Evolutionary conservation across 805 yeast species (phyloP).

Genomic region (Candida vaughaniae): DNA sequence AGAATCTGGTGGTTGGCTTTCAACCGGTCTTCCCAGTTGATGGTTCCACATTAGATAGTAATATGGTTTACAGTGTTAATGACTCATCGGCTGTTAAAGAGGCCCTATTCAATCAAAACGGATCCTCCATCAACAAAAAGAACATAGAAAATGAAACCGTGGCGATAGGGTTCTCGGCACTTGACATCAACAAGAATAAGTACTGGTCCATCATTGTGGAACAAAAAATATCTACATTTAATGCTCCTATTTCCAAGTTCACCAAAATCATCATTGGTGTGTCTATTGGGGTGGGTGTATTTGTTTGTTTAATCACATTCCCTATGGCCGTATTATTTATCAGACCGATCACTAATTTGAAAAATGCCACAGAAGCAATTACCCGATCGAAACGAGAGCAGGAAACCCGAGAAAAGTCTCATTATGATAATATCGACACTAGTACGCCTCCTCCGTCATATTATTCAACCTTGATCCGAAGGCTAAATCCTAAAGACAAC

Average conservation of each 20-base stretch:
- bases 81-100: slow-evolving; percentile 24
- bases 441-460: slow-evolving; percentile 17
- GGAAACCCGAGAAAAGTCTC: slow-evolving; percentile 9
- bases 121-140: slow-evolving; percentile 28
- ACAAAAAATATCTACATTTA: slow-evolving; percentile 57
- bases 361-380: slow-evolving; percentile 77
- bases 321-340: slow-evolving; percentile 85
- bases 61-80: slow-evolving; percentile 25
- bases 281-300: slow-evolving; percentile 72
- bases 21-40: slow-evolving; percentile 31
- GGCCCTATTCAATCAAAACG: slow-evolving; percentile 26
- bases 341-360: slow-evolving; percentile 74
- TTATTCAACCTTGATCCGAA: slow-evolving; percentile 14
- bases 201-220: slow-evolving; percentile 75
- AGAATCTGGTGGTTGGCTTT: slow-evolving; percentile 47
- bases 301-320: slow-evolving; percentile 72
- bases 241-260: slow-evolving; percentile 60
- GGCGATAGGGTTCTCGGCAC: slow-evolving; percentile 35
- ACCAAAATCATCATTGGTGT: slow-evolving; percentile 73
- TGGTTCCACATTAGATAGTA: slow-evolving; percentile 16
- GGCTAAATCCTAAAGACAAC: slow-evolving; percentile 6
- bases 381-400: slow-evolving; percentile 41
- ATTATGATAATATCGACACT: neutral
- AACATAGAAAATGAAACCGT: slow-evolving; percentile 21
- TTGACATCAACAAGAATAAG: slow-evolving; percentile 31